Conservation (phyloP, 2,329 filamentous ascomycete species). For the Ascosphaera pollenicola region DNA sequence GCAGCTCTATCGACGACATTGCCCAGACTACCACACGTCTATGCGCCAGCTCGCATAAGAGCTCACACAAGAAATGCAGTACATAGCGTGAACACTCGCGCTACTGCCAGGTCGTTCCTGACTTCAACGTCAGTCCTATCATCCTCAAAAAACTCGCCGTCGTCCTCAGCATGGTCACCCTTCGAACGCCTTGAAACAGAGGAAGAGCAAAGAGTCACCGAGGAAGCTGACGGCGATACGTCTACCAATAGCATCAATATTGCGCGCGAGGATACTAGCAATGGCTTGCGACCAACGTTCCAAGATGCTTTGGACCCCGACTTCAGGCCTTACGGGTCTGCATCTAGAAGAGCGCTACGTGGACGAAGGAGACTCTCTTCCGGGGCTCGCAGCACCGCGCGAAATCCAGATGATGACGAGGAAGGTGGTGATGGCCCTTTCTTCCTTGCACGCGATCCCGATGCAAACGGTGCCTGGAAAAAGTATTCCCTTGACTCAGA, state of each 20-base stretch:
- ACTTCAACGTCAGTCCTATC: constrained; percentile 11
- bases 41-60: constrained; percentile 16
- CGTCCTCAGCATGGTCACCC: constrained; percentile 7
- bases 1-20: neutral
- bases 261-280: constrained; percentile 5
- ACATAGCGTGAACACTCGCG: constrained; percentile 2
- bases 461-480: constrained; percentile 13
- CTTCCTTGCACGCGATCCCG: constrained; percentile 9
- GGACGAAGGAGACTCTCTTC: neutral
- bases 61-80: constrained; percentile 6
- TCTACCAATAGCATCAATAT: constrained; percentile 3
- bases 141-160: constrained; percentile 12
- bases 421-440: constrained; percentile 8
- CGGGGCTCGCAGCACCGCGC: constrained; percentile 1
- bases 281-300: constrained; percentile 3
- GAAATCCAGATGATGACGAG: constrained; percentile 12
- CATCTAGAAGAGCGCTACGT: constrained; percentile 12
- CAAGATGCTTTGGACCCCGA: constrained; percentile 9
- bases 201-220: neutral
- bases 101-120: constrained; percentile 11
- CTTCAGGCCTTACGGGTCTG: constrained; percentile 17
- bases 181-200: constrained; percentile 6
- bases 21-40: constrained; percentile 13
- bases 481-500: neutral
- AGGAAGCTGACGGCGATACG: neutral